Conservation (phyloP, 2,329 filamentous ascomycete genomes). For the Cercospora nicotianae region DNA sequence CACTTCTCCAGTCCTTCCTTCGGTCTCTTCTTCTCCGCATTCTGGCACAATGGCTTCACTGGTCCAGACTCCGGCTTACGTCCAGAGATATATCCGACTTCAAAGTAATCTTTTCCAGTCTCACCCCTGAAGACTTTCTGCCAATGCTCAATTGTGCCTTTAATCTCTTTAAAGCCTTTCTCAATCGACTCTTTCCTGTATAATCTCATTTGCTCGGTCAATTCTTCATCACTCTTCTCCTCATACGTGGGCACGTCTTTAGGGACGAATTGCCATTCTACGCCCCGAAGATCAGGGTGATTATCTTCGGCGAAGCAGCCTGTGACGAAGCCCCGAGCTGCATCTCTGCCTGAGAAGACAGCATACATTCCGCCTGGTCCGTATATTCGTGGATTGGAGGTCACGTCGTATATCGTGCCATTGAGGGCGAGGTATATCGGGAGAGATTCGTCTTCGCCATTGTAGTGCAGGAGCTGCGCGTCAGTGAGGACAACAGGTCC, state of each 20-base stretch:
- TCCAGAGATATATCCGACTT: constrained; percentile 72
- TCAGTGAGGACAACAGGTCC: constrained; percentile 71
- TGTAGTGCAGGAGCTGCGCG: constrained; percentile 69
- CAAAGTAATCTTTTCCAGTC: constrained; percentile 73
- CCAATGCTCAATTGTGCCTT: constrained; percentile 75
- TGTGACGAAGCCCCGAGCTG: constrained; percentile 84
- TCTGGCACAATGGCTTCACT: constrained; percentile 43
- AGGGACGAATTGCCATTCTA: constrained; percentile 78
- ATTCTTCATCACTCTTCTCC: constrained; percentile 27
- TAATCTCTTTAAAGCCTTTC: constrained; percentile 64
- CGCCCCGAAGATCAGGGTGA: constrained; percentile 79
- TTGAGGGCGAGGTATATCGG: constrained; percentile 92
- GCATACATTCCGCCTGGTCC: constrained; percentile 78
- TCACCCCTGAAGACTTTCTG: constrained; percentile 69
- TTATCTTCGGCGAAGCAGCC: constrained; percentile 87
- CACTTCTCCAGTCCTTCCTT: constrained; percentile 33
- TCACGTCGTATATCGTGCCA: constrained; percentile 82
- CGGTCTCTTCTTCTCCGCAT: constrained; percentile 67
- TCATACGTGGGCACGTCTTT: constrained; percentile 51
- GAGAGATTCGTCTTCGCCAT: constrained; percentile 71
- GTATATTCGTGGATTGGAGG: constrained; percentile 55
- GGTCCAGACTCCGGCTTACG: constrained; percentile 61
- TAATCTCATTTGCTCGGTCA: constrained; percentile 30
- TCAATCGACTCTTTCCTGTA: constrained; percentile 62
- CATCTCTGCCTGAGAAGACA: constrained; percentile 83